phyloP scores from a whole-genome alignment of 257 asterid species.

The Nicotiana noctiflora region DNA sequence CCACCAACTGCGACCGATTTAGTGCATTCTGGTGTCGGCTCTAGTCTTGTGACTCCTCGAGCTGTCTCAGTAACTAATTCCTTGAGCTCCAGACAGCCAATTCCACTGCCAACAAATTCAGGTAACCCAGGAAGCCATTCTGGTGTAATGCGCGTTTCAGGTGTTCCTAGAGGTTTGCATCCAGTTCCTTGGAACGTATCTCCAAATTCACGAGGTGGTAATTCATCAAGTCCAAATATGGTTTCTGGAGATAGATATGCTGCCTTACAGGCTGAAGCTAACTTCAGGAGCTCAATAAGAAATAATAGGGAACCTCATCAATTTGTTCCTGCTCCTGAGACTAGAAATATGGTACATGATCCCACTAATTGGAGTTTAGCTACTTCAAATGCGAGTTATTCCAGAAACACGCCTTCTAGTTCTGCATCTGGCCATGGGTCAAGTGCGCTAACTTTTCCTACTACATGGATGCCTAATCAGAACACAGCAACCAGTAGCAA shows the following conservation, averaged over 20 bases:
- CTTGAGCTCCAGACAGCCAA: slow-evolving; percentile 30
- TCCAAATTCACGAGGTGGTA: slow-evolving; percentile 33
- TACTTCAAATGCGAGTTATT: slow-evolving; percentile 43
- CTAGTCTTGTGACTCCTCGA: slow-evolving; percentile 24
- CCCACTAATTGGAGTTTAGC: slow-evolving; percentile 58
- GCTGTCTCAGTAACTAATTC: slow-evolving; percentile 27
- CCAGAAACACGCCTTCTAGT: slow-evolving; percentile 38
- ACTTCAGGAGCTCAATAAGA: slow-evolving; percentile 37
- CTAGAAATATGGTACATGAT: slow-evolving; percentile 40
- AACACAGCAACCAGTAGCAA: slow-evolving; percentile 34
- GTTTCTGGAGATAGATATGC: slow-evolving; percentile 42
- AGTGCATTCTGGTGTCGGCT: slow-evolving; percentile 34
- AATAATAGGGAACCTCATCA: slow-evolving; percentile 38
- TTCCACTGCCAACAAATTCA: slow-evolving; percentile 28
- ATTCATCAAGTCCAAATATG: slow-evolving; percentile 37
- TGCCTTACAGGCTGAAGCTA: slow-evolving; percentile 34
- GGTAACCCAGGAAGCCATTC: slow-evolving; percentile 32
- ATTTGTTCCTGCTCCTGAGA: slow-evolving; percentile 41
- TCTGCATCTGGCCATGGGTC: slow-evolving; percentile 35
- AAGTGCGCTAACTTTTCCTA: slow-evolving; percentile 28
- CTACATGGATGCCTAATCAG: slow-evolving; percentile 51
- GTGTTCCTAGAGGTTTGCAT: slow-evolving; percentile 32
- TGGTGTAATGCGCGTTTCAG: slow-evolving; percentile 34
- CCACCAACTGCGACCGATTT: slow-evolving; percentile 28
- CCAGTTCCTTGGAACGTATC: slow-evolving; percentile 49